Percentiles rank a stretch among this genome's conserved stretches.
These are phyloP conservation scores for Fraxinus platypoda DNA, from an alignment of 305 asterid species.

Conservation along the genomic window DNA sequence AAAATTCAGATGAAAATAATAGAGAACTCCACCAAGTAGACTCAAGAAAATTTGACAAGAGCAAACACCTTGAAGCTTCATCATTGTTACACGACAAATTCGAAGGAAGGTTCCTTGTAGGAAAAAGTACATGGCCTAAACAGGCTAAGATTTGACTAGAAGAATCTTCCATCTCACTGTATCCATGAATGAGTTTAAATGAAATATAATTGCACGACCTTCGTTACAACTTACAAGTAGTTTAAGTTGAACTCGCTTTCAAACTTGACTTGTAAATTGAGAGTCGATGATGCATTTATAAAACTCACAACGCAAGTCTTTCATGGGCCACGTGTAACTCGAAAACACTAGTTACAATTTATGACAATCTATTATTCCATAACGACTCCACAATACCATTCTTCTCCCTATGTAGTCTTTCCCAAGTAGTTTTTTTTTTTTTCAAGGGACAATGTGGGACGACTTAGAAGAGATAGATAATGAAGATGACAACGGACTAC, in stretches of 20 bases:
- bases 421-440: no score
- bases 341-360: no score
- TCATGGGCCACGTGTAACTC: not conserved
- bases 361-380: no score
- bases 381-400: not conserved
- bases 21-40: not conserved
- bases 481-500: constrained; percentile 5
- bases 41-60: not conserved
- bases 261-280: not conserved
- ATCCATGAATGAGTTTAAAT: not conserved
- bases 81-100: not conserved
- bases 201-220: not conserved
- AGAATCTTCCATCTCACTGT: not conserved
- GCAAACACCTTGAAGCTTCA: not conserved
- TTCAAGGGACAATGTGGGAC: not conserved
- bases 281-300: not conserved
- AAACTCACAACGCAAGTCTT: not conserved
- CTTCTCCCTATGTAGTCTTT: not conserved
- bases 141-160: not conserved
- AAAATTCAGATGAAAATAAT: no score
- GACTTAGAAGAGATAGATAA: not conserved
- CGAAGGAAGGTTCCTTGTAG: not conserved
- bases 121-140: not conserved
- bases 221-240: not conserved
- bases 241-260: not conserved